Conservation (phyloP, 768 basidiomycete genomes). For the Leccinellum rugosiceps region DNA sequence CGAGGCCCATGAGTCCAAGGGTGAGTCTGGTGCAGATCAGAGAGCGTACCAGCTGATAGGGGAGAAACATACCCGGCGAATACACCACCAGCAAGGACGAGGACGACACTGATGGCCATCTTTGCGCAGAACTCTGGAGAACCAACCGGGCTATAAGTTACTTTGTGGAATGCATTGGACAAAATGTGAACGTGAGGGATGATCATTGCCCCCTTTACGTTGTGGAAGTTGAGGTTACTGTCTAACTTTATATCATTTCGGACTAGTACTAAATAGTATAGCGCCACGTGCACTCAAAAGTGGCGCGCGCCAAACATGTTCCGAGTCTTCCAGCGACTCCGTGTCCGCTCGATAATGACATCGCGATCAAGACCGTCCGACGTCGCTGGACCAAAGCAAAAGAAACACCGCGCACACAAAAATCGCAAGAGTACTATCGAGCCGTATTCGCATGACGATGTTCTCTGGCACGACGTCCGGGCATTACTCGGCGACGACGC, state of each 20-base stretch:
- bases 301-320: neutral
- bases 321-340: neutral
- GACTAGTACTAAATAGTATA: too few species aligned
- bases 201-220: neutral
- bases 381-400: conserved; percentile 22
- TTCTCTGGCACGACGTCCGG: conserved; percentile 68
- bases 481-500: conserved; percentile 60
- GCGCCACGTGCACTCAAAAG: neutral
- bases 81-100: conserved; percentile 85
- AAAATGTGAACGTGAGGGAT: neutral
- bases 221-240: neutral
- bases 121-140: conserved; percentile 76
- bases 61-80: conserved; percentile 71
- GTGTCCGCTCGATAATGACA: conserved; percentile 3
- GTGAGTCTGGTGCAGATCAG: conserved; percentile 56
- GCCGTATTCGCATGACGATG: conserved; percentile 68
- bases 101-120: conserved; percentile 55
- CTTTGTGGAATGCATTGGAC: neutral
- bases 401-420: conserved; percentile 27
- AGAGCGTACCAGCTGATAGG: neutral
- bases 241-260: neutral
- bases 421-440: conserved; percentile 35
- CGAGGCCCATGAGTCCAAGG: conserved; percentile 90
- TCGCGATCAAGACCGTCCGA: neutral
- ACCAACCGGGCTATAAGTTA: conserved; percentile 34